Percentiles rank a stretch among this genome's conserved stretches.
These are phyloP conservation scores for Raphanus hybrid DNA, from an alignment of 441 rosid genomes.

Conservation along the genomic window DNA sequence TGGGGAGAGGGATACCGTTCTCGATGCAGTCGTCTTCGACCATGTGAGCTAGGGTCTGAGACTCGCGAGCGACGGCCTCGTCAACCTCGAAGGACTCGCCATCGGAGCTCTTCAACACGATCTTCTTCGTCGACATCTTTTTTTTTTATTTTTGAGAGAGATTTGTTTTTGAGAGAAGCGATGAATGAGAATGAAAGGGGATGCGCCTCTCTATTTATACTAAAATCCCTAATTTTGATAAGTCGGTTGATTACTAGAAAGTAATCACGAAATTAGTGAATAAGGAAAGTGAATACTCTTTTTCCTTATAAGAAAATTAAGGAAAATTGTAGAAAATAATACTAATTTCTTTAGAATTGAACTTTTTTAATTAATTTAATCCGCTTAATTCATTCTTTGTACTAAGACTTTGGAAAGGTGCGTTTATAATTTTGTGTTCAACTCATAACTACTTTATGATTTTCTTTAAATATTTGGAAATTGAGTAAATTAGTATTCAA, in stretches of 20 bases:
- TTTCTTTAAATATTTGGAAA: too few species aligned
- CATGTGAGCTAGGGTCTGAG: conserved; percentile 63
- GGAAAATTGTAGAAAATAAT: neutral
- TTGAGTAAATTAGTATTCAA: neutral
- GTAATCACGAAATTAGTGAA: neutral
- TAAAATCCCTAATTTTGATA: neutral
- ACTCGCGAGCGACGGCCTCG: conserved; percentile 59
- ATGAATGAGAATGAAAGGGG: neutral
- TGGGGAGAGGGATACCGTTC: conserved; percentile 59
- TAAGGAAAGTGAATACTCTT: too few species aligned
- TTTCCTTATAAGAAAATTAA: too few species aligned
- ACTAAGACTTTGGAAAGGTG: too few species aligned
- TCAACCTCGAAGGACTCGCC: conserved; percentile 66
- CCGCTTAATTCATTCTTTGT: too few species aligned
- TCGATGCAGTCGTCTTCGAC: conserved; percentile 68
- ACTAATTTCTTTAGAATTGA: neutral
- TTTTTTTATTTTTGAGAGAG: conserved; percentile 9
- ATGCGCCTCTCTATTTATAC: neutral
- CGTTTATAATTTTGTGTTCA: too few species aligned
- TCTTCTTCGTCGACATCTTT: conserved; percentile 50
- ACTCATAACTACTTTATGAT: too few species aligned
- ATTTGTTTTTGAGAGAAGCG: neutral
- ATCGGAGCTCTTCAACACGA: conserved; percentile 65
- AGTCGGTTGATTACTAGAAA: neutral
- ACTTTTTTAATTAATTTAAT: too few species aligned